These are phyloP conservation scores for Yarrowia yakushimensis DNA, from an alignment of 805 yeast genomes.

Conservation along the genomic window DNA sequence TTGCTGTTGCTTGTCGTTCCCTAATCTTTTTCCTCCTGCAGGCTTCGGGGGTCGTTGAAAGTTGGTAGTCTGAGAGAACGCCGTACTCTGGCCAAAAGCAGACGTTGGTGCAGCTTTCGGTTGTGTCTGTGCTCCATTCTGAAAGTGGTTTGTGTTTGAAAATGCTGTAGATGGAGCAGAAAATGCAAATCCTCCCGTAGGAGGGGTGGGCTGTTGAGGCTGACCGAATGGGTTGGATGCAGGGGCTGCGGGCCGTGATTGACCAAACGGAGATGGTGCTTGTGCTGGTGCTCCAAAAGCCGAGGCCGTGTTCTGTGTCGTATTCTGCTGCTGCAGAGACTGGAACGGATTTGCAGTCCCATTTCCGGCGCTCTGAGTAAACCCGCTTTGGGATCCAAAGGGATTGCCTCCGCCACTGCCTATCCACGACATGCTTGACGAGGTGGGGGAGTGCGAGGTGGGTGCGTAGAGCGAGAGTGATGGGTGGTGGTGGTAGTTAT, in stretches of 20 bases:
- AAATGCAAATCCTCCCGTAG: not conserved
- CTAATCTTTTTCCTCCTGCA: not conserved
- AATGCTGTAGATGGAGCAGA: not conserved
- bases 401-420: conserved; percentile 6
- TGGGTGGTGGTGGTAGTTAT: not conserved
- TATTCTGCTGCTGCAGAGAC: not conserved
- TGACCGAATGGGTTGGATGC: not conserved
- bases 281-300: not conserved
- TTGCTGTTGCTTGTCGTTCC: not conserved
- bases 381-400: not conserved
- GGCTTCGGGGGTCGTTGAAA: not conserved
- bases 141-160: not conserved
- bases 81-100: not conserved
- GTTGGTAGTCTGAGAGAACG: not conserved
- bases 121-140: not conserved
- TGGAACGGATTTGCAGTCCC: conserved; percentile 29
- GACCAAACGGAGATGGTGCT: not conserved
- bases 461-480: not conserved
- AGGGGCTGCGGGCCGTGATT: not conserved
- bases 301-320: not conserved
- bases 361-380: not conserved
- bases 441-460: not conserved
- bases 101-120: not conserved
- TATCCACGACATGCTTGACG: conserved; percentile 12
- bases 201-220: not conserved